Base-by-base conservation (phyloP, 352 stramenopile genomes). In the Globisporangium takayamanum region DNA sequence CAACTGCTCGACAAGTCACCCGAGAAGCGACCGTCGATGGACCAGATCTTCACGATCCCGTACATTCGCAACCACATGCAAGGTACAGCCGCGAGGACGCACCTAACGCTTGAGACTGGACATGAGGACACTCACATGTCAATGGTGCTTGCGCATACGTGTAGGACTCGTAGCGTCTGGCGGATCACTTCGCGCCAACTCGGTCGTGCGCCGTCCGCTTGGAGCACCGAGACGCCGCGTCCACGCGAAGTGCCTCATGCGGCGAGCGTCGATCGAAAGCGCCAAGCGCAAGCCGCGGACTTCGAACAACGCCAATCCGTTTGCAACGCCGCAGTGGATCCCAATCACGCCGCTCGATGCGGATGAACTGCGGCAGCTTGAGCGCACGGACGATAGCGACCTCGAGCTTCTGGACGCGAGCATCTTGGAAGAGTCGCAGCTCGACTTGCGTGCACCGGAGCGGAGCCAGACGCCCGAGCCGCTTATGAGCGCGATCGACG, bases 21-120 rank as follows among this genome's bases (percentile, higher is more conserved):
- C 2, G 77, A 82, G 30, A 57, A 67, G 8, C 73, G 84, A 1
- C 80, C 80, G 11, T 81, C 79, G 3, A 90, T 91, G 76, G 78
- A 90, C 46, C 62, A 89, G 28, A 89, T 93, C 44, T 83, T 93
- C 36, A 55, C 66, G 6, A 86, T 81, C 63, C 80, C 80, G 4
- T 89, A 87, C 52, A 78, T 93, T 22, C 79, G 80, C 46, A 83
- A 71, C 48, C 80, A 91, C 69, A 89, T 93, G 77, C 65, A 90
- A 71, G 74, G 72, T 65, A 22, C 30, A 45, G 1, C 18, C 18
- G 20, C 14, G 20, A 8, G 16, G 18, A 57, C 5, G 39, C 10
- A 39, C 36, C 39, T 2, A 36, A 22, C 5, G 22, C 22, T 16
- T 6, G 6, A n/a, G 46, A 12, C 15, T 10, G 12, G 3, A 1